Conservation (phyloP, 2,329 filamentous ascomycete genomes). For the Aspergillus sojae region DNA sequence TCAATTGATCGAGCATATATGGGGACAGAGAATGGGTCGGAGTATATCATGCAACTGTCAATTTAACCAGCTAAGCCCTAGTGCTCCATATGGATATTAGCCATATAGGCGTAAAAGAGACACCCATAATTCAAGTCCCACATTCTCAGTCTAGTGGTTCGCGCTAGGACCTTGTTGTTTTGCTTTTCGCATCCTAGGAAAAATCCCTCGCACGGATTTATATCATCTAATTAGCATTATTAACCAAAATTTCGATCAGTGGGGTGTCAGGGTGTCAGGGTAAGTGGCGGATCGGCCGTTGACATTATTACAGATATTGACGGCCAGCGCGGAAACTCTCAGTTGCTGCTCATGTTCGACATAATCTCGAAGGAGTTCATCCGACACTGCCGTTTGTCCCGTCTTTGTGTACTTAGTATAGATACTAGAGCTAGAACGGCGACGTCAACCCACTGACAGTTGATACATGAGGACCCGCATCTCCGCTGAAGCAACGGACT, state of each 20-base stretch:
- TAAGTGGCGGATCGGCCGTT: not conserved
- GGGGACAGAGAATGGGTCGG: not conserved
- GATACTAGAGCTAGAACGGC: not conserved
- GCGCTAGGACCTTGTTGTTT: not conserved
- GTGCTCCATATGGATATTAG: not conserved
- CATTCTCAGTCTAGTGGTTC: not conserved
- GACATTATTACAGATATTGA: not conserved
- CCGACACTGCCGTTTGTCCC: not conserved
- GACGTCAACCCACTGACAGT: too few relatives aligned
- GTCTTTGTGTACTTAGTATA: not conserved
- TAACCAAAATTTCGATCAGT: not conserved
- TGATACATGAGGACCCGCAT: constrained; percentile 1
- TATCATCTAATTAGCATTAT: not conserved
- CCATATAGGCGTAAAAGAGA: not conserved
- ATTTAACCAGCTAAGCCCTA: not conserved
- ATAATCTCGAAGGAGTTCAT: not conserved
- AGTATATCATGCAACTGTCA: not conserved
- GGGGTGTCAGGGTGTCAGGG: not conserved
- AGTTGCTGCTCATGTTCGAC: not conserved
- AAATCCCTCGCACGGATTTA: not conserved
- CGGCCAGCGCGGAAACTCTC: not conserved
- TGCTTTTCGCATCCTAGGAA: not conserved
- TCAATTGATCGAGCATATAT: not conserved
- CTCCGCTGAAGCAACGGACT: constrained; percentile 5
- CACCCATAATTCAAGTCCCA: not conserved